A percentile compares a stretch with the other conserved stretches of the same genome.
Evolutionary conservation across 257 asterid species (phyloP).

Genomic region (Salvia splendens): DNA sequence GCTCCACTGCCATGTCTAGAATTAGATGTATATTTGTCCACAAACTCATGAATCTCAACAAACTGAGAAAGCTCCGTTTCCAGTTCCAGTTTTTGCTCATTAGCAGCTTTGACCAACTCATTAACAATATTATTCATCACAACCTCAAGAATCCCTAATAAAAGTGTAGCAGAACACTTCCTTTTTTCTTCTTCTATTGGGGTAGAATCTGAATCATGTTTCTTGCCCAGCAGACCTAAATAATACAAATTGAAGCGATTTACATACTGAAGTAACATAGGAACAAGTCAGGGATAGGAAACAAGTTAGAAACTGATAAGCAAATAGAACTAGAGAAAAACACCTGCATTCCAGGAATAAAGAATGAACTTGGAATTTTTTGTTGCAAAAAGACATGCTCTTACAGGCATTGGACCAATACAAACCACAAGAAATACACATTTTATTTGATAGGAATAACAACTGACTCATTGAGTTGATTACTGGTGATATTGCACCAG

Average conservation of each 20-base stretch:
- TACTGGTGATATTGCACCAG: conserved; percentile 16
- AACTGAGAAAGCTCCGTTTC: conserved; percentile 65
- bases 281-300: conserved; percentile 7
- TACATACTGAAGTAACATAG: conserved; percentile 1
- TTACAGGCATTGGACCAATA: conserved; percentile 9
- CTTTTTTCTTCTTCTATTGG: conserved; percentile 57
- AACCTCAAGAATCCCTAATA: conserved; percentile 69
- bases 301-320: neutral
- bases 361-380: conserved; percentile 9
- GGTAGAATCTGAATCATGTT: conserved; percentile 44
- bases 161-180: conserved; percentile 50
- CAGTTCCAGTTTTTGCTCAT: conserved; percentile 52
- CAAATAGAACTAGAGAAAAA: conserved; percentile 6
- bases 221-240: conserved; percentile 63
- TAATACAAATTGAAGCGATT: conserved; percentile 42
- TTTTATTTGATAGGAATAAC: neutral
- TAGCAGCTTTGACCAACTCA: conserved; percentile 60
- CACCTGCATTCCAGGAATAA: conserved; percentile 7
- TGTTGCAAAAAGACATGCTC: neutral
- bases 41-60: conserved; percentile 51
- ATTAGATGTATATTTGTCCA: conserved; percentile 48
- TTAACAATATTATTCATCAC: conserved; percentile 60
- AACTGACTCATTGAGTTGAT: conserved; percentile 13
- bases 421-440: neutral
- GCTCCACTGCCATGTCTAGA: conserved; percentile 42